These are phyloP conservation scores for Tephrocybe sp. DNA, from an alignment of 768 basidiomycete species.

Conservation along the genomic window DNA sequence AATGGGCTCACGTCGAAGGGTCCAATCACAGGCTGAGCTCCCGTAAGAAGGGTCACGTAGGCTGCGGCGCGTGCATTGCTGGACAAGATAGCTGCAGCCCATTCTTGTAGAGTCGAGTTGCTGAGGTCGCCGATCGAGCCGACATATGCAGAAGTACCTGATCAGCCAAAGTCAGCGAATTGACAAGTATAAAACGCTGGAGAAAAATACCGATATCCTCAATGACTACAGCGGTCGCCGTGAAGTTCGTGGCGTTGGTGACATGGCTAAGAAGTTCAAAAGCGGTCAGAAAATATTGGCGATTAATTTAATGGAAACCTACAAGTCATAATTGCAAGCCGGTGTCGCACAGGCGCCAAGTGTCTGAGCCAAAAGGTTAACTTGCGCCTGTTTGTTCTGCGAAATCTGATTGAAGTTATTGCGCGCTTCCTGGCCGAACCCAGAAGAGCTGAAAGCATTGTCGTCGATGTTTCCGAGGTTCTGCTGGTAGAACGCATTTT, in stretches of 20 bases:
- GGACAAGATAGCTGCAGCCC: constrained; percentile 48
- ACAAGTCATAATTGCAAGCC: constrained; percentile 56
- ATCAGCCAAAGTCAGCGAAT: not conserved
- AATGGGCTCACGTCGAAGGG: constrained; percentile 37
- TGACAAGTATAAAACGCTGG: not conserved
- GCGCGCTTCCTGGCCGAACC: constrained; percentile 8
- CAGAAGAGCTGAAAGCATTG: constrained; percentile 13
- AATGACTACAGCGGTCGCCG: constrained; percentile 10
- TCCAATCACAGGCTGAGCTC: constrained; percentile 39
- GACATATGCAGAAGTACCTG: constrained; percentile 45
- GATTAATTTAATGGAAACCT: constrained; percentile 6
- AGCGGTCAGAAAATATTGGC: not conserved
- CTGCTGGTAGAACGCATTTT: constrained; percentile 19
- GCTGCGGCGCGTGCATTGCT: constrained; percentile 50
- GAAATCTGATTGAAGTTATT: constrained; percentile 11
- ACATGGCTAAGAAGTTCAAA: constrained; percentile 6
- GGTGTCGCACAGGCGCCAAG: constrained; percentile 43
- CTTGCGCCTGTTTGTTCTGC: constrained; percentile 17
- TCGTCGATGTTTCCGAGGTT: constrained; percentile 14
- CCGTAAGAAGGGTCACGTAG: constrained; percentile 40
- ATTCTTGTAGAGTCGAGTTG: constrained; percentile 36
- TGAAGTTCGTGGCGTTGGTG: constrained; percentile 14
- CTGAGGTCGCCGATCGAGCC: constrained; percentile 43
- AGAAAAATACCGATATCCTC: constrained; percentile 15
- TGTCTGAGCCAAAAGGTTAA: constrained; percentile 18